Conservation (phyloP, 2,329 filamentous ascomycete genomes). For the Botryotinia convoluta region DNA sequence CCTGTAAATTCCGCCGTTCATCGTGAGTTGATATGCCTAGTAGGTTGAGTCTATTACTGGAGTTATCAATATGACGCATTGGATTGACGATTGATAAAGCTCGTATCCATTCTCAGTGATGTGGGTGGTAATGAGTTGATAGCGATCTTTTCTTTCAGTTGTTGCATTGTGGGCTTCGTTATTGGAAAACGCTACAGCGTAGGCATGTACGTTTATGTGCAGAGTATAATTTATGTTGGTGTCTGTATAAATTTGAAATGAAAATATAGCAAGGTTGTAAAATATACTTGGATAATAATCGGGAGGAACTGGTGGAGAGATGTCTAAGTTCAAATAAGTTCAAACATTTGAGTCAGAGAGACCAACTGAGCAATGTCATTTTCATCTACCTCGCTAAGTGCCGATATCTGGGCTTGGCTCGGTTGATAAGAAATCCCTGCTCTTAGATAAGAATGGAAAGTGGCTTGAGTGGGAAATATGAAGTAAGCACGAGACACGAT, state of each 20-base stretch:
- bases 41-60: conserved; percentile 1
- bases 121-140: background rate
- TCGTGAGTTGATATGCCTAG: background rate
- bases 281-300: background rate
- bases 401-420: background rate
- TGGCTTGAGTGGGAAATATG: background rate
- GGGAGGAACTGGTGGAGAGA: background rate
- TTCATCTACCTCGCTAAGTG: background rate
- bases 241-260: background rate
- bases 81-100: background rate
- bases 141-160: background rate
- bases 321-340: background rate
- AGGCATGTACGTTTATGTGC: background rate
- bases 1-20: background rate
- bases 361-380: background rate
- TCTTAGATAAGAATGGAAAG: background rate
- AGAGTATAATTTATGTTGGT: background rate
- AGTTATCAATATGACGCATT: conserved; percentile 5
- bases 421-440: background rate
- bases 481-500: background rate
- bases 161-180: conserved; percentile 8
- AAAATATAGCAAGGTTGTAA: background rate
- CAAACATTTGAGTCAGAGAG: background rate
- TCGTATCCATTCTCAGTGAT: conserved; percentile 8
- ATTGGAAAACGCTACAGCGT: background rate